These are phyloP conservation scores for Candida morakotiae DNA, from an alignment of 805 yeast genomes.

Conservation along the genomic window DNA sequence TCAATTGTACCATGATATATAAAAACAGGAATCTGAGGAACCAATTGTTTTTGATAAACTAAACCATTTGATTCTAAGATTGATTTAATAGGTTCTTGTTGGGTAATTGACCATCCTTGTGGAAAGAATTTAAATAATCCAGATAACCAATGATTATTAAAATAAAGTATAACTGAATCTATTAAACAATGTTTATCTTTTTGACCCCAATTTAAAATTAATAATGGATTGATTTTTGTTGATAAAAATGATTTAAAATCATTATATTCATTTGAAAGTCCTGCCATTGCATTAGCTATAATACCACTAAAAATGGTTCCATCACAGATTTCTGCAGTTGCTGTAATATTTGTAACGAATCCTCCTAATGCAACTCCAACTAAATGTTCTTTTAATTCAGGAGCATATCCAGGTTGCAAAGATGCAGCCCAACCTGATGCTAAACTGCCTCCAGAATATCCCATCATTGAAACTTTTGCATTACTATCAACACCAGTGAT, in stretches of 20 bases:
- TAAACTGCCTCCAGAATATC: slow-evolving; percentile 38
- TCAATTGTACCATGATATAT: slow-evolving; percentile 18
- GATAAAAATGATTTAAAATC: slow-evolving; percentile 7
- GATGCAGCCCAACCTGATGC: slow-evolving; percentile 38
- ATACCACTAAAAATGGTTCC: slow-evolving; percentile 28
- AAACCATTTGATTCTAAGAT: slow-evolving; percentile 19
- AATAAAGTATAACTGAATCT: slow-evolving; percentile 7
- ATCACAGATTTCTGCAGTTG: slow-evolving; percentile 19
- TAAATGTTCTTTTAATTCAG: slow-evolving; percentile 21
- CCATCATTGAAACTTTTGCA: slow-evolving; percentile 25
- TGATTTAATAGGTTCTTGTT: slow-evolving; percentile 8
- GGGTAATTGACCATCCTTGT: slow-evolving; percentile 16
- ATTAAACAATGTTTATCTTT: slow-evolving; percentile 9
- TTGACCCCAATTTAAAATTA: background rate
- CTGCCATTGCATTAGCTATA: slow-evolving; percentile 24
- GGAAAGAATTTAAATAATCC: slow-evolving; percentile 6
- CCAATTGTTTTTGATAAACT: slow-evolving; percentile 12
- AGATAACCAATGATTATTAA: slow-evolving; percentile 9
- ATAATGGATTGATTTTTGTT: background rate
- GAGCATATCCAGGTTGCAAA: slow-evolving; percentile 33
- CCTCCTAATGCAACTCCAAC: slow-evolving; percentile 36
- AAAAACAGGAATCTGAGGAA: slow-evolving; percentile 19
- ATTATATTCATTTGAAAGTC: slow-evolving; percentile 30
- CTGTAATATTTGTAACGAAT: slow-evolving; percentile 30
- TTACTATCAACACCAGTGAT: slow-evolving; percentile 16